phyloP scores from a whole-genome alignment of 495 filamentous ascomycete species.

The Mytilinidion resinicola region DNA sequence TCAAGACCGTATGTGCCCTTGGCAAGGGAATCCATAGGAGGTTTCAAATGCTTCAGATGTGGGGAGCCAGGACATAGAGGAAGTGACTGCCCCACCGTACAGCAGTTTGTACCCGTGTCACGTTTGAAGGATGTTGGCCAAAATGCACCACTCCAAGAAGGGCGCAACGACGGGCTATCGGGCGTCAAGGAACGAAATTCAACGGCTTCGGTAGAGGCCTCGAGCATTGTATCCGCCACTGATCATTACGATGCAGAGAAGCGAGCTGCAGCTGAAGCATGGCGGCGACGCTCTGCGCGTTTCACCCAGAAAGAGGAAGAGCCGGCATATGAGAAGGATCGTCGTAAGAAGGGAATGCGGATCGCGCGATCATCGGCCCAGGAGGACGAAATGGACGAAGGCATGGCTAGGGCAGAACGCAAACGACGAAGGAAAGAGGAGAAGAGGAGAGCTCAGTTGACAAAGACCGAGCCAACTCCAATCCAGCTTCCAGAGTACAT shows the following conservation, averaged over 20 bases:
- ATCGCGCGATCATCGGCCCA: conserved; percentile 1
- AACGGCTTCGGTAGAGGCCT: not conserved
- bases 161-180: not conserved
- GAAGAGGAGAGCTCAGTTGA: conserved; percentile 37
- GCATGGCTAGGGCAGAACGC: conserved; percentile 30
- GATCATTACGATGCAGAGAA: conserved; percentile 12
- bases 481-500: conserved; percentile 88
- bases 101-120: too few relatives aligned
- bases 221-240: not conserved
- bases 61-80: conserved; percentile 14
- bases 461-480: conserved; percentile 43
- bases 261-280: not conserved
- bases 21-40: not conserved
- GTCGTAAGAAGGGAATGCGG: not conserved
- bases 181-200: not conserved
- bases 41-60: conserved; percentile 16
- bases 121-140: not conserved
- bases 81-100: conserved; percentile 9
- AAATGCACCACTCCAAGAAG: not conserved
- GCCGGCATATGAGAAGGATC: not conserved
- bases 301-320: not conserved
- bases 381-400: conserved; percentile 16
- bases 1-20: not conserved
- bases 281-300: not conserved
- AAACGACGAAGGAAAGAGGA: conserved; percentile 44